These are phyloP conservation scores for Aspergillus quadricinctus DNA, from an alignment of 2,329 filamentous ascomycete genomes.

Conservation along the genomic window DNA sequence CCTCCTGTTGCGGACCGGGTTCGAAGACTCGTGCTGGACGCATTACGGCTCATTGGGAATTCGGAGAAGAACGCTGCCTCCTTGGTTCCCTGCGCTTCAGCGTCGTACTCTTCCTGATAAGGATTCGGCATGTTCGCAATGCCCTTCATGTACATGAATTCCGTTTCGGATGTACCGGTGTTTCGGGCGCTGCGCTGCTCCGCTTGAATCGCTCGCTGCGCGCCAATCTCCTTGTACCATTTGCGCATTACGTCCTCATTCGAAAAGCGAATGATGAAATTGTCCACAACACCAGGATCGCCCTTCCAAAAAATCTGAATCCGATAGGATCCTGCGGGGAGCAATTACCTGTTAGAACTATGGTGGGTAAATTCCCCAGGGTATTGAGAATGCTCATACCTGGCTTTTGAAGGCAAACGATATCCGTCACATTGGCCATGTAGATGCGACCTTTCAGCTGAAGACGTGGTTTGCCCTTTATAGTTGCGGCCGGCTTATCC, in stretches of 20 bases:
- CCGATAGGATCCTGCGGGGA: slow-evolving; percentile 70
- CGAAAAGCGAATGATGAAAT: slow-evolving; percentile 88
- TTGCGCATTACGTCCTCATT: slow-evolving; percentile 92
- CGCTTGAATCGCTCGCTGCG: slow-evolving; percentile 62
- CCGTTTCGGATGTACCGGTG: slow-evolving; percentile 58
- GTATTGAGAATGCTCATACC: slow-evolving; percentile 50
- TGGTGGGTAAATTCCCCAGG: background rate
- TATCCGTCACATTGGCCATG: slow-evolving; percentile 97
- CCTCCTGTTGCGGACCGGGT: slow-evolving; percentile 71
- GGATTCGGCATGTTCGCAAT: slow-evolving; percentile 73
- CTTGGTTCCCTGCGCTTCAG: slow-evolving; percentile 47
- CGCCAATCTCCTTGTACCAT: slow-evolving; percentile 77
- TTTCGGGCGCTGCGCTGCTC: slow-evolving; percentile 47
- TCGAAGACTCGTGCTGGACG: slow-evolving; percentile 70
- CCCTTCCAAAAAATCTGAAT: slow-evolving; percentile 99
- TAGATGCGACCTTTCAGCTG: slow-evolving; percentile 97
- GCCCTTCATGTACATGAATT: slow-evolving; percentile 75
- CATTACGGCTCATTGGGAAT: slow-evolving; percentile 60
- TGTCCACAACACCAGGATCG: slow-evolving; percentile 90
- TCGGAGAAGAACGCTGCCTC: slow-evolving; percentile 41
- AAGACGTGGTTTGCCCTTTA: slow-evolving; percentile 69
- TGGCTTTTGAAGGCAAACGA: slow-evolving; percentile 81
- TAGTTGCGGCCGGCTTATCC: slow-evolving; percentile 66
- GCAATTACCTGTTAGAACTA: background rate
- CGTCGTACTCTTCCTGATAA: slow-evolving; percentile 61